phyloP scores from a whole-genome alignment of 495 filamentous ascomycete genomes.

The Xylaria telfairii region DNA sequence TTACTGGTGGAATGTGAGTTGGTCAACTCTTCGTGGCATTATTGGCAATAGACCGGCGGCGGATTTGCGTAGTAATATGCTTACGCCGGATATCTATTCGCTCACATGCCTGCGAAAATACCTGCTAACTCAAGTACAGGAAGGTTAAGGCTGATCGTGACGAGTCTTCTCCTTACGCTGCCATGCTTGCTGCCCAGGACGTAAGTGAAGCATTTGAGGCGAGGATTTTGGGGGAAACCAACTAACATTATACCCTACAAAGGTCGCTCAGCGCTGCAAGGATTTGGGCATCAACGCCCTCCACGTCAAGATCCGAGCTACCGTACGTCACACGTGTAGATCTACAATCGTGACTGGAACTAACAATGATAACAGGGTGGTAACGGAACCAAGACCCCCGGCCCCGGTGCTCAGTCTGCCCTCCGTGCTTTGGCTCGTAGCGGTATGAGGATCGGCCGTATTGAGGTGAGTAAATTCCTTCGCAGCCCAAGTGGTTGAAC shows the following conservation, averaged over 20 bases:
- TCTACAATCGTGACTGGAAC: neutral
- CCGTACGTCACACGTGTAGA: constrained; percentile 71
- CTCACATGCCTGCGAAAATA: neutral
- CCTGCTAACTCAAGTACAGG: constrained; percentile 12
- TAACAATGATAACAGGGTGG: constrained; percentile 46
- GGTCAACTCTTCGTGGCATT: neutral
- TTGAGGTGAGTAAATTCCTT: constrained; percentile 59
- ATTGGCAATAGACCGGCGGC: neutral
- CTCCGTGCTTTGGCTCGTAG: constrained; percentile 97
- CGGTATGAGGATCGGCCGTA: constrained; percentile 99
- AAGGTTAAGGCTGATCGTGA: constrained; percentile 99
- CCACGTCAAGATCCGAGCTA: constrained; percentile 99
- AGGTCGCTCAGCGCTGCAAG: constrained; percentile 91
- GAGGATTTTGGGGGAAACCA: neutral
- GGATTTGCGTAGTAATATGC: neutral
- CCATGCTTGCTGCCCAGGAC: constrained; percentile 98
- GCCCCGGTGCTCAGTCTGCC: constrained; percentile 97
- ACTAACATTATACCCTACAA: neutral
- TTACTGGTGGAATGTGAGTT: constrained; percentile 89
- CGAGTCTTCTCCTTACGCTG: constrained; percentile 98
- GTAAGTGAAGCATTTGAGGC: constrained; percentile 36
- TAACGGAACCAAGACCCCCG: constrained; percentile 99
- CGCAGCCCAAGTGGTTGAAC: neutral
- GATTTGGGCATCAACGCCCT: constrained; percentile 98
- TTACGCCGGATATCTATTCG: neutral